Evolutionary conservation across 2,329 filamentous ascomycete genomes (phyloP).

Genomic region (Emericellopsis cladophorae): DNA sequence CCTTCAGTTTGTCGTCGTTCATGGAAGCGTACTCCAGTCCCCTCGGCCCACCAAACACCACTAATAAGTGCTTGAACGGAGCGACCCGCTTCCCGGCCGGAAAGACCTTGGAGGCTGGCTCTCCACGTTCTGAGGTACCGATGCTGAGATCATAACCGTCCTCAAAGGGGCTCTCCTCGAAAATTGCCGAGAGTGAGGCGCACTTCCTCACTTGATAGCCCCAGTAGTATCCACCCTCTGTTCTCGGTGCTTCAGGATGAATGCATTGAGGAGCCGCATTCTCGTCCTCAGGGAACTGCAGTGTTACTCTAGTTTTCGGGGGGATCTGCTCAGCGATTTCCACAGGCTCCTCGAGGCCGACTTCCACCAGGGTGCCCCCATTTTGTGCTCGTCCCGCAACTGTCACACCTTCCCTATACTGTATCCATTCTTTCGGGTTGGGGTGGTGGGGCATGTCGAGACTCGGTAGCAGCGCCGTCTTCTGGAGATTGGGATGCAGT

Average conservation of each 20-base stretch:
- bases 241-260: conserved; percentile 54
- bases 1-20: conserved; percentile 40
- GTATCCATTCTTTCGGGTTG: conserved; percentile 62
- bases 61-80: conserved; percentile 55
- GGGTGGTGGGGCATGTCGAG: conserved; percentile 81
- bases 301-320: conserved; percentile 58
- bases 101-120: conserved; percentile 33
- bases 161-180: conserved; percentile 63
- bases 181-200: conserved; percentile 54
- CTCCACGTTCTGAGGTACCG: conserved; percentile 70
- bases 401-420: conserved; percentile 68
- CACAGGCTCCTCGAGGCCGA: conserved; percentile 42
- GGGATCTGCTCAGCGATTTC: conserved; percentile 50
- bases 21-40: conserved; percentile 66
- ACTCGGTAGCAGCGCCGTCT: conserved; percentile 60
- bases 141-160: conserved; percentile 74
- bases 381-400: conserved; percentile 29
- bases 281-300: conserved; percentile 45
- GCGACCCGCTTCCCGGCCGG: conserved; percentile 23
- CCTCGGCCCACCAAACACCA: conserved; percentile 72
- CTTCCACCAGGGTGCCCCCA: conserved; percentile 42
- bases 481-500: conserved; percentile 63
- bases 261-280: conserved; percentile 43
- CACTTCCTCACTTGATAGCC: conserved; percentile 62
- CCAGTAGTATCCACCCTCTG: conserved; percentile 76